Percentiles rank a stretch among this genome's conserved stretches.
Conservation (phyloP, 768 basidiomycete species). For the Hygrophorus russula region DNA sequence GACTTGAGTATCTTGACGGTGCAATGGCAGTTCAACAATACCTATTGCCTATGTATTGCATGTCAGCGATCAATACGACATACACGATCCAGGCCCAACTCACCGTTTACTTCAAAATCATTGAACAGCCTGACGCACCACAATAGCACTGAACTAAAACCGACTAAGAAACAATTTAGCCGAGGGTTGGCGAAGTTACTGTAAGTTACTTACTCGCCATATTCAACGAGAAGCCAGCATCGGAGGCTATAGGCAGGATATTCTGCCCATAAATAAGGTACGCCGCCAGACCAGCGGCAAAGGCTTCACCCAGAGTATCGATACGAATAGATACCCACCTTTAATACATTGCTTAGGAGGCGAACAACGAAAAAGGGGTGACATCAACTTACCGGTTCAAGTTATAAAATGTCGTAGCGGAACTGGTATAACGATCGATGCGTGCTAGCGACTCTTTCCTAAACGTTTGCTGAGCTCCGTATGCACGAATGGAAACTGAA, state of each 20-base stretch:
- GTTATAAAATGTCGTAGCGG: slow-evolving; percentile 38
- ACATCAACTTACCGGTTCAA: slow-evolving; percentile 23
- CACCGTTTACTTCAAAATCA: slow-evolving; percentile 32
- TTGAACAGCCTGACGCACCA: slow-evolving; percentile 34
- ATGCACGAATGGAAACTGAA: slow-evolving; percentile 51
- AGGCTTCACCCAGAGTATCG: slow-evolving; percentile 45
- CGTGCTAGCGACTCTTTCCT: slow-evolving; percentile 31
- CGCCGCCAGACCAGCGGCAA: slow-evolving; percentile 41
- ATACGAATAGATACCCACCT: slow-evolving; percentile 37
- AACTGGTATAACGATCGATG: slow-evolving; percentile 41
- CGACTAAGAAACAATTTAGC: slow-evolving; percentile 19
- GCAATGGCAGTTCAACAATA: slow-evolving; percentile 3
- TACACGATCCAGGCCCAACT: slow-evolving; percentile 12
- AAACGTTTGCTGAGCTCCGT: slow-evolving; percentile 42
- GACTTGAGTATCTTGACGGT: background rate
- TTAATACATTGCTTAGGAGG: slow-evolving; percentile 30
- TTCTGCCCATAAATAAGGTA: slow-evolving; percentile 39
- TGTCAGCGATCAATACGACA: slow-evolving; percentile 13
- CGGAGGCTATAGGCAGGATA: slow-evolving; percentile 21
- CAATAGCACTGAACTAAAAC: slow-evolving; percentile 45
- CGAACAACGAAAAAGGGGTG: slow-evolving; percentile 21
- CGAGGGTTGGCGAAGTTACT: slow-evolving; percentile 20
- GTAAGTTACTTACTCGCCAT: slow-evolving; percentile 30
- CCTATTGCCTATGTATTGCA: slow-evolving; percentile 13
- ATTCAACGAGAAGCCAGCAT: slow-evolving; percentile 42